Evolutionary conservation across 495 filamentous ascomycete genomes (phyloP), one percentile per base, ranked within the genome.

Genomic region (Penicillium riverlandense): DNA sequence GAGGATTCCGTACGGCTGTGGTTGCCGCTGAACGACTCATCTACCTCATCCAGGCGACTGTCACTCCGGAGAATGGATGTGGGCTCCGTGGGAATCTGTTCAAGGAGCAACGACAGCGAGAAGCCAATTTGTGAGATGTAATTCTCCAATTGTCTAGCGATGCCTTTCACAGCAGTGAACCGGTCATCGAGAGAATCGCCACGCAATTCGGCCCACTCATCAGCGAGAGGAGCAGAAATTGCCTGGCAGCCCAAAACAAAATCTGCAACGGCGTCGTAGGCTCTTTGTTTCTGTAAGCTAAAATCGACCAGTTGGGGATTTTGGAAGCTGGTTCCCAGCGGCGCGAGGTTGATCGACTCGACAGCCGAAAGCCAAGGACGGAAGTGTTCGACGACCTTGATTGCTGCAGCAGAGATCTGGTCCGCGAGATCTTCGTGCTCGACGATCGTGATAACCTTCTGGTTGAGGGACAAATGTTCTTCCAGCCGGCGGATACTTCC

Each of bases 191-290:
- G 72, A 11, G 90, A 86, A 55, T 91, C 87, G 4, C 89, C 88
- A n/a, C 90, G 80, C 10, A 86, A 68, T 53, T 94, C 89, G 14
- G 90, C 79, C 92, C 92, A 98, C 63, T 98, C 92, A 59, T 98
- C 92, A 9, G 83, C 86, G 28, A 98, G 69, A 30, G 94, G 91
- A 11, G 88, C 86, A 9, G 90, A 84, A 9, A 96, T 82, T 7
- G 81, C 80, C 61, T 97, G 91, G 59, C 89, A 95, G 43, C 83
- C 80, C 13, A 96, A 58, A 10, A 96, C 65, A 36, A 98, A 76
- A 57, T 98, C 92, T 35, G 88, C 88, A 47, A 95, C 85, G 14
- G 86, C 83, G 65, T 97, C 92, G 59, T 96, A 96, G 29, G 94
- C 67, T 46, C 82, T 80, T 58, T 98, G 92, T 67, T 96, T 97